A percentile compares a stretch with the other conserved stretches of the same genome.
These are phyloP conservation scores for Neurospora africana DNA, from an alignment of 495 filamentous ascomycete species.

Conservation along the genomic window DNA sequence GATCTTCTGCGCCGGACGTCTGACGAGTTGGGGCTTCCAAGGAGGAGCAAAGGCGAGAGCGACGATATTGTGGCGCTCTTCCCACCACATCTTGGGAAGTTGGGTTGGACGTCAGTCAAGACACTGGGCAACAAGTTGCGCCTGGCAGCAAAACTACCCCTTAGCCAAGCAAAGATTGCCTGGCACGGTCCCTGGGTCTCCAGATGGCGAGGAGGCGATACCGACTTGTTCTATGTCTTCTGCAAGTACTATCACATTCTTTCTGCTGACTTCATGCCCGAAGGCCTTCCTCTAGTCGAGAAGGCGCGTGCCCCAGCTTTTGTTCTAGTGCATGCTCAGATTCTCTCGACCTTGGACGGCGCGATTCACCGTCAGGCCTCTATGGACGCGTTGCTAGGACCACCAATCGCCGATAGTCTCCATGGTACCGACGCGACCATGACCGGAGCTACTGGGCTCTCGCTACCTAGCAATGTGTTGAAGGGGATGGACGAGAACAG, in stretches of 20 bases:
- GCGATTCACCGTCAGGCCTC: conserved; percentile 66
- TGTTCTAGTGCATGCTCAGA: conserved; percentile 74
- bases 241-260: conserved; percentile 83
- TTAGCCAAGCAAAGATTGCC: conserved; percentile 59
- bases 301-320: conserved; percentile 70
- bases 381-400: conserved; percentile 41
- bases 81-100: conserved; percentile 55
- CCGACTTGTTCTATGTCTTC: conserved; percentile 89
- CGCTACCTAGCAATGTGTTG: conserved; percentile 50
- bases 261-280: conserved; percentile 66
- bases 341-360: conserved; percentile 70
- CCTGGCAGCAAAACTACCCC: conserved; percentile 52
- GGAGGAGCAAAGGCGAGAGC: conserved; percentile 33
- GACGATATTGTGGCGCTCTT: conserved; percentile 61
- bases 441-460: conserved; percentile 43
- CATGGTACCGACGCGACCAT: conserved; percentile 63
- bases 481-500: conserved; percentile 88
- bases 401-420: conserved; percentile 68
- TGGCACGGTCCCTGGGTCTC: conserved; percentile 84
- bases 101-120: conserved; percentile 61
- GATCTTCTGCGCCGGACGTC: conserved; percentile 59
- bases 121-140: conserved; percentile 56
- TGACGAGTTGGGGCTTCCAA: conserved; percentile 48
- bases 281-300: conserved; percentile 45
- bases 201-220: conserved; percentile 83